Conservation (phyloP, 2,329 filamentous ascomycete species). For the Colletotrichum sp. region DNA sequence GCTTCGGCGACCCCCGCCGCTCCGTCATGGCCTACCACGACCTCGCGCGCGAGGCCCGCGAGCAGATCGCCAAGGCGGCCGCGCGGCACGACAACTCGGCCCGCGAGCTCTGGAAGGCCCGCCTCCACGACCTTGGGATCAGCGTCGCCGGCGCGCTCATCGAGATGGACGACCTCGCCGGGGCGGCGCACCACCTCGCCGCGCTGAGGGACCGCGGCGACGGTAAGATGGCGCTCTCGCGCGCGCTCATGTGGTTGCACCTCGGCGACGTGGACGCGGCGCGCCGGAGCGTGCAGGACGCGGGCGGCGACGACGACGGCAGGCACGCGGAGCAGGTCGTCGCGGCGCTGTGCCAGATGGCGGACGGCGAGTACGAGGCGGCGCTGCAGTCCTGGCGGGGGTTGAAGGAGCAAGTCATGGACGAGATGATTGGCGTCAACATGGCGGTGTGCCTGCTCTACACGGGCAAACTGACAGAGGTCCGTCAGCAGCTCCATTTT, state of each 20-base stretch:
- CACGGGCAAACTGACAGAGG: constrained; percentile 75
- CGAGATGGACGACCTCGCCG: constrained; percentile 87
- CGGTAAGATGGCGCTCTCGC: constrained; percentile 50
- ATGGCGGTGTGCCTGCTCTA: constrained; percentile 86
- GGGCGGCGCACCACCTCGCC: constrained; percentile 75
- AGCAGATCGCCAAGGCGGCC: constrained; percentile 56
- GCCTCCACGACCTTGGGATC: constrained; percentile 78
- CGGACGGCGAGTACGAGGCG: constrained; percentile 73
- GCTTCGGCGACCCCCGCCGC: constrained; percentile 82
- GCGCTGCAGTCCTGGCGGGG: constrained; percentile 69
- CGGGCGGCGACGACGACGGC: constrained; percentile 21
- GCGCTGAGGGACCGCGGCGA: constrained; percentile 53
- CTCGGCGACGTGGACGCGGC: constrained; percentile 79
- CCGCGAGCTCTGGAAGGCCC: constrained; percentile 69
- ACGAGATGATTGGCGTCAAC: constrained; percentile 82
- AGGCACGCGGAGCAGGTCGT: constrained; percentile 56
- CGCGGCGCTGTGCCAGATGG: constrained; percentile 75
- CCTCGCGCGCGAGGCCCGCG: constrained; percentile 78
- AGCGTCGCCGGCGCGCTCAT: constrained; percentile 70
- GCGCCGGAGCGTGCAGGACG: constrained; percentile 51
- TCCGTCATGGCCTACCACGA: constrained; percentile 93
- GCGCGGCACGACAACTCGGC: constrained; percentile 56
- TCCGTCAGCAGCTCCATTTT: constrained; percentile 37
- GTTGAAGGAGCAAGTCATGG: constrained; percentile 44
- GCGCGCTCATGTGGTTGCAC: constrained; percentile 75